phyloP scores from a whole-genome alignment of 2,329 filamentous ascomycete species.

The Botrytis fabae region DNA sequence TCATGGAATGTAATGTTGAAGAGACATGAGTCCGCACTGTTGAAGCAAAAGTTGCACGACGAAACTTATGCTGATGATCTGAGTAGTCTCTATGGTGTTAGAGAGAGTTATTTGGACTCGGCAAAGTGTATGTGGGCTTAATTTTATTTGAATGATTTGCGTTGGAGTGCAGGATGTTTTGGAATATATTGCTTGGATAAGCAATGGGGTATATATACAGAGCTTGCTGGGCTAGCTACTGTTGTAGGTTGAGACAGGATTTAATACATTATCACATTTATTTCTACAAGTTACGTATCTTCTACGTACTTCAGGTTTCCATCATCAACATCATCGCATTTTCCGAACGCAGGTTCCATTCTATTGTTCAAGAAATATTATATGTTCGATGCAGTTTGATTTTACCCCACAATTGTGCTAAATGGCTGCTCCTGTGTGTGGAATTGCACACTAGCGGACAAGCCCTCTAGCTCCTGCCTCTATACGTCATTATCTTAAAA shows the following conservation, averaged over 20 bases:
- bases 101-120: slow-evolving; percentile 20
- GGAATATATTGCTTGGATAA: slow-evolving; percentile 10
- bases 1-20: slow-evolving; percentile 49
- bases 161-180: slow-evolving; percentile 3
- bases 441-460: not conserved
- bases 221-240: slow-evolving; percentile 13
- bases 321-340: not conserved
- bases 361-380: not conserved
- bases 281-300: not conserved
- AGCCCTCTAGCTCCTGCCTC: not conserved
- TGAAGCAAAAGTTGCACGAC: slow-evolving; percentile 18
- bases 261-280: not conserved
- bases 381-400: not conserved
- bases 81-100: slow-evolving; percentile 22
- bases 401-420: not conserved
- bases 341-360: not conserved
- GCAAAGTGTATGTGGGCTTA: slow-evolving; percentile 25
- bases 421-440: not conserved
- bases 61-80: slow-evolving; percentile 21
- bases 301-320: not conserved
- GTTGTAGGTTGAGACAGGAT: not conserved
- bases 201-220: not conserved
- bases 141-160: not conserved
- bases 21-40: slow-evolving; percentile 29
- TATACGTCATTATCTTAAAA: not conserved